These are phyloP conservation scores for Aspergillus awamori DNA, from an alignment of 2,329 filamentous ascomycete species.

Conservation along the genomic window DNA sequence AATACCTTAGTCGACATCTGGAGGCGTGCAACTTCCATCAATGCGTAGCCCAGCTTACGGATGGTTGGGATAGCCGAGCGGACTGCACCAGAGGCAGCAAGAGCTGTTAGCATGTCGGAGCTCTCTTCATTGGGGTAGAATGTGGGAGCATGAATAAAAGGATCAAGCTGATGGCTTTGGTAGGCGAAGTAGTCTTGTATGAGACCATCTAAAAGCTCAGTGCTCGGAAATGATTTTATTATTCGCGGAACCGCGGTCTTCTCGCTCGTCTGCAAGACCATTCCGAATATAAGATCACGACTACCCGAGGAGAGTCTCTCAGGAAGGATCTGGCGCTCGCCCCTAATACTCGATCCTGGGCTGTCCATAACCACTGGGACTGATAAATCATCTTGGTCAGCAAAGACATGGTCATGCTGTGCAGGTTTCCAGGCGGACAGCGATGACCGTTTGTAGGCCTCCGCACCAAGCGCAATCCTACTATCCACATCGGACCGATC, in stretches of 20 bases:
- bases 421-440: constrained; percentile 34
- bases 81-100: constrained; percentile 44
- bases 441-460: constrained; percentile 33
- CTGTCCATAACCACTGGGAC: constrained; percentile 31
- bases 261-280: constrained; percentile 63
- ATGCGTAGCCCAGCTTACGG: constrained; percentile 45
- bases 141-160: constrained; percentile 47
- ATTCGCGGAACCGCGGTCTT: constrained; percentile 57
- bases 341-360: constrained; percentile 18
- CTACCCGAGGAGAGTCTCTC: constrained; percentile 35
- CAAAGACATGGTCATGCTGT: constrained; percentile 28
- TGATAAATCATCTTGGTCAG: constrained; percentile 32
- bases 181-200: constrained; percentile 43
- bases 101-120: constrained; percentile 41
- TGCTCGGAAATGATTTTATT: constrained; percentile 47
- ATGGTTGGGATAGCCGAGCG: constrained; percentile 42
- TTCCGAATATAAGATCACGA: constrained; percentile 65
- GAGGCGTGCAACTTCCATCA: constrained; percentile 44
- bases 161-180: constrained; percentile 37
- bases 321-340: constrained; percentile 25
- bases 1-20: constrained; percentile 60
- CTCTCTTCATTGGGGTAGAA: constrained; percentile 41
- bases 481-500: constrained; percentile 29
- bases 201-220: constrained; percentile 43
- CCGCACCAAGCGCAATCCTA: constrained; percentile 31